Conservation (phyloP, 2,329 filamentous ascomycete species). For the Pseudocercospora cruenta region DNA sequence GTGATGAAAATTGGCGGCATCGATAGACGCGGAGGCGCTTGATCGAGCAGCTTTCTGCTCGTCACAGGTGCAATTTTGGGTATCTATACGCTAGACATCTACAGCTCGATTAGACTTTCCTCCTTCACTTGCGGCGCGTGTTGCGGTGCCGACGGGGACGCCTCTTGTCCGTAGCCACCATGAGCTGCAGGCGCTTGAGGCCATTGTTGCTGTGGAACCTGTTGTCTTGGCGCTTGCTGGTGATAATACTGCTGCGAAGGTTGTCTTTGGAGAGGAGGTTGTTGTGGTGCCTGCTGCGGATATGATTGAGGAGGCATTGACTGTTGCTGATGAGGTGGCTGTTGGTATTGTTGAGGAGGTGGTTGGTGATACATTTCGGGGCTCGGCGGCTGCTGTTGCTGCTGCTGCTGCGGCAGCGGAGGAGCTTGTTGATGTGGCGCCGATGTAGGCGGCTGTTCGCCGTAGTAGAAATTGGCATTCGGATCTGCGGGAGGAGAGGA, state of each 20-base stretch:
- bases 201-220: slow-evolving; percentile 34
- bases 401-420: slow-evolving; percentile 3
- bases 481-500: slow-evolving; percentile 51
- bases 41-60: not conserved
- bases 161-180: slow-evolving; percentile 40
- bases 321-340: slow-evolving; percentile 27
- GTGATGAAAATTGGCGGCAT: not conserved
- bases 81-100: not conserved
- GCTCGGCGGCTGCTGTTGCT: slow-evolving; percentile 32
- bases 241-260: slow-evolving; percentile 29
- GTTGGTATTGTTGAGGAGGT: slow-evolving; percentile 35
- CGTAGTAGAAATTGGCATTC: slow-evolving; percentile 63
- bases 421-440: slow-evolving; percentile 16
- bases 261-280: slow-evolving; percentile 26
- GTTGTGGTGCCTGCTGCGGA: slow-evolving; percentile 16
- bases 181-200: slow-evolving; percentile 38
- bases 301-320: slow-evolving; percentile 22
- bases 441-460: slow-evolving; percentile 33
- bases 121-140: slow-evolving; percentile 40
- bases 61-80: slow-evolving; percentile 1
- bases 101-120: slow-evolving; percentile 40
- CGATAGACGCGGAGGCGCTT: not conserved
- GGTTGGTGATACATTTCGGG: slow-evolving; percentile 41
- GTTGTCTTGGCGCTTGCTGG: slow-evolving; percentile 18
- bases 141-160: slow-evolving; percentile 40